phyloP scores from a whole-genome alignment of 805 yeast species.

The Komagataella pastoris region DNA sequence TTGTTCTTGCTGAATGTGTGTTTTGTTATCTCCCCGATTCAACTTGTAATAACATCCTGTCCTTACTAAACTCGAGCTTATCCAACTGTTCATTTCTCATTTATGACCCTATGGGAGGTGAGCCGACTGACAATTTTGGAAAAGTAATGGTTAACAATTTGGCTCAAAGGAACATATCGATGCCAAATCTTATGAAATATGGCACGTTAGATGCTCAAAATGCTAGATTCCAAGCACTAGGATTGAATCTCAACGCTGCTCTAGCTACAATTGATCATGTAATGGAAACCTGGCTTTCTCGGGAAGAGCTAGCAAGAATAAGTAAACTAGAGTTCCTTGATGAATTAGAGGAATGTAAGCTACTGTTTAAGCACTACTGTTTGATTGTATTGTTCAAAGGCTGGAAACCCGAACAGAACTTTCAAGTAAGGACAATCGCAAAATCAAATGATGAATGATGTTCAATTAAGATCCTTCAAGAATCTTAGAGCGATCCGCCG shows the following conservation, averaged over 20 bases:
- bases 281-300: slow-evolving; percentile 28
- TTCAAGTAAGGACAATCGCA: not conserved
- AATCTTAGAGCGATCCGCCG: slow-evolving; percentile 16
- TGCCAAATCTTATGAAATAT: slow-evolving; percentile 42
- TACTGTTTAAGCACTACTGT: slow-evolving; percentile 52
- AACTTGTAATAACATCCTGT: slow-evolving; percentile 29
- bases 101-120: slow-evolving; percentile 59
- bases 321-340: slow-evolving; percentile 51
- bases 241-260: slow-evolving; percentile 7
- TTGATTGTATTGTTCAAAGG: slow-evolving; percentile 19
- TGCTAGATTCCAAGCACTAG: slow-evolving; percentile 19
- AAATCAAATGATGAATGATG: too few relatives aligned
- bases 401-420: not conserved
- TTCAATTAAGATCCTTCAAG: too few relatives aligned
- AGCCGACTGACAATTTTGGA: slow-evolving; percentile 32
- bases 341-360: slow-evolving; percentile 58
- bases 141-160: slow-evolving; percentile 53
- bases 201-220: slow-evolving; percentile 30
- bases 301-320: slow-evolving; percentile 28
- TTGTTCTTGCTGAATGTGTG: slow-evolving; percentile 64
- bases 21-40: slow-evolving; percentile 51
- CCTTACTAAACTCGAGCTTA: slow-evolving; percentile 23
- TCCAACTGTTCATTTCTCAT: slow-evolving; percentile 22
- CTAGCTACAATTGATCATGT: slow-evolving; percentile 33
- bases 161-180: slow-evolving; percentile 42